Evolutionary conservation across 2,329 filamentous ascomycete species (phyloP).

Genomic region (Sphaerulina musiva): DNA sequence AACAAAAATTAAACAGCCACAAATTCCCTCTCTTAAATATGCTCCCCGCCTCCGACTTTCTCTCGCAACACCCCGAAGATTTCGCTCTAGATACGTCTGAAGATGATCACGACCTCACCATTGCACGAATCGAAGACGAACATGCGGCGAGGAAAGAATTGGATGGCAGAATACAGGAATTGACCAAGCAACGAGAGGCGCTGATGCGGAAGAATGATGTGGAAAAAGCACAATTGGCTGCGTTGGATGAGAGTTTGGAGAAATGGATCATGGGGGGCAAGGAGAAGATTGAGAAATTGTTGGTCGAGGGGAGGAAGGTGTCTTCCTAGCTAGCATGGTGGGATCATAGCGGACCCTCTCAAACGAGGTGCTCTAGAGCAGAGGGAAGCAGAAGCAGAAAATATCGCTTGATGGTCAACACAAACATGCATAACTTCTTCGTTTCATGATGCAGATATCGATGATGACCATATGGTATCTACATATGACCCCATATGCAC

Average conservation of each 20-base stretch:
- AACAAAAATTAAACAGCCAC: constrained; percentile 1
- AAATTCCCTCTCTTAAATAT: constrained; percentile 69
- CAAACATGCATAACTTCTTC: not conserved
- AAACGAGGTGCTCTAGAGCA: too few relatives aligned
- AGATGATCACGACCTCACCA: constrained; percentile 76
- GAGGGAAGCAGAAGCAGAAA: too few relatives aligned
- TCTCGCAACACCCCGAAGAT: constrained; percentile 68
- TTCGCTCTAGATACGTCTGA: constrained; percentile 41
- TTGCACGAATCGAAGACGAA: constrained; percentile 86
- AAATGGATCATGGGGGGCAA: constrained; percentile 29
- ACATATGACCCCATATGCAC: not conserved
- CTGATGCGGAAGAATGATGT: constrained; percentile 77
- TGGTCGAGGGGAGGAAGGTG: constrained; percentile 27
- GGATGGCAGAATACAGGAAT: constrained; percentile 68
- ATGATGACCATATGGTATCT: not conserved
- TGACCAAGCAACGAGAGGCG: constrained; percentile 58
- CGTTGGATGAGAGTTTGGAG: constrained; percentile 84
- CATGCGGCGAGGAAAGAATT: constrained; percentile 74
- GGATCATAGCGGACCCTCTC: too few relatives aligned
- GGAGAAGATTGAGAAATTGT: constrained; percentile 24
- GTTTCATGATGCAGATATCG: not conserved
- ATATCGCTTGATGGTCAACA: too few relatives aligned
- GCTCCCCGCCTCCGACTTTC: constrained; percentile 75
- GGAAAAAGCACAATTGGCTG: constrained; percentile 86
- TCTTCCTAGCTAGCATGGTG: too few relatives aligned